Evolutionary conservation across 1,284 basidiomycete species (phyloP), one percentile per base, ranked within the genome.

Genomic region (Neotropicomus parvogracilis): DNA sequence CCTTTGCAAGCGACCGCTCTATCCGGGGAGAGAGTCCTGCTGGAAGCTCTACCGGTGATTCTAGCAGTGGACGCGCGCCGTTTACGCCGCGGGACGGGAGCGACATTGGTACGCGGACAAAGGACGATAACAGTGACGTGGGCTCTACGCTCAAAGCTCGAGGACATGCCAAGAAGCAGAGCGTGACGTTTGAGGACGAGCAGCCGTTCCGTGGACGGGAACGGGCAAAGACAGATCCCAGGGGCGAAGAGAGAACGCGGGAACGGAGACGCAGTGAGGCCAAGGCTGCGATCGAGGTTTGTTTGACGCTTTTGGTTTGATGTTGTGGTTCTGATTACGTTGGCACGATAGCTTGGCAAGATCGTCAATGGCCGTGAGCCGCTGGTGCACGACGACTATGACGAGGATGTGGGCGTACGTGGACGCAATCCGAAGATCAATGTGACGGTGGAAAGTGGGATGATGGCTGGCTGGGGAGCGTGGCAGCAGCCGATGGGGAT

Each of bases 221-320:
- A 48, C 59, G 59, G 44, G 66, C 57, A 44, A 67, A 66, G 55
- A 62, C 59, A 21, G 69, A 69, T 35, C 58, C 53, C 44, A 66
- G 63, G 21, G 65, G 69, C 24, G 82, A 85, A 63, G 70, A 73
- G 53, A 72, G 72, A 62, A 74, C 82, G 60, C 77, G 71, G 53
- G 84, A 88, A 59, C 72, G 88, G 56, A 75, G 88, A 59, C 73
- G 87, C 54, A 77, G 75, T 56, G 87, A 89, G 60, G 85, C 88
- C 19, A 83, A 79, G 64, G 84, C 85, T 59, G 84, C 86, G 39
- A 84, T 89, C 59, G 85, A 90, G 79, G 87, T 90, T 21, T 0
- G 58, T 59, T 11, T 48, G 31, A 76, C 44, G 44, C 52, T 40
- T 10, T 47, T 32, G n/a, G 50, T 55, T 37, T 43, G 6, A 20